These are phyloP conservation scores for Naematelia aurantialba DNA, from an alignment of 768 basidiomycete genomes.

Conservation along the genomic window DNA sequence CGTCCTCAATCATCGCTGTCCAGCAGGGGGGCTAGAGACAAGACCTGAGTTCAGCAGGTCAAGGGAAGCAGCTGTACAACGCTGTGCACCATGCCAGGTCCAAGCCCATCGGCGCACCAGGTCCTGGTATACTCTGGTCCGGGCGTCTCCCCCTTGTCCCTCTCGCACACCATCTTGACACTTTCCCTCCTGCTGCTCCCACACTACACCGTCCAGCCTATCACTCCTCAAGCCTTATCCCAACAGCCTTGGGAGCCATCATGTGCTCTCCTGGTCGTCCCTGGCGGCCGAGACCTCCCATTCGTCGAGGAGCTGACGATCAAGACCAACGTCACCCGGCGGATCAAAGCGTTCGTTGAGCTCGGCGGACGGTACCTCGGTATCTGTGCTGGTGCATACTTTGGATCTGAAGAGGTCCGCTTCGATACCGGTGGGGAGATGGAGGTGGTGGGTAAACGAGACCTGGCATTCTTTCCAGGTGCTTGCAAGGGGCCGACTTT, in stretches of 20 bases:
- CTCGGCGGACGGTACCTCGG: slow-evolving; percentile 69
- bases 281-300: slow-evolving; percentile 58
- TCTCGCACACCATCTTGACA: slow-evolving; percentile 40
- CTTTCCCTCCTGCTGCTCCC: slow-evolving; percentile 58
- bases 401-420: slow-evolving; percentile 52
- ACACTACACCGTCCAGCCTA: slow-evolving; percentile 71
- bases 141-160: slow-evolving; percentile 39
- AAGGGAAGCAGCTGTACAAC: no score
- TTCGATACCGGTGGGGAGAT: slow-evolving; percentile 53
- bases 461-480: slow-evolving; percentile 55
- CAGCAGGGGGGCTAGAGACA: no score
- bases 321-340: slow-evolving; percentile 50
- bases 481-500: slow-evolving; percentile 53
- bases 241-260: slow-evolving; percentile 70
- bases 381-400: slow-evolving; percentile 62
- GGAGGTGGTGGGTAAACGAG: slow-evolving; percentile 52
- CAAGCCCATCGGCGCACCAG: slow-evolving; percentile 35
- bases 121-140: slow-evolving; percentile 46
- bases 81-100: slow-evolving; percentile 31
- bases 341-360: slow-evolving; percentile 62
- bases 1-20: no score
- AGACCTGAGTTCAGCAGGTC: no score
- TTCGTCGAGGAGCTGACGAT: slow-evolving; percentile 51
- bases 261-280: slow-evolving; percentile 75
- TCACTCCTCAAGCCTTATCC: slow-evolving; percentile 59